Evolutionary conservation across 2,329 filamentous ascomycete genomes (phyloP).

Genomic region (Aspergillus neotritici): DNA sequence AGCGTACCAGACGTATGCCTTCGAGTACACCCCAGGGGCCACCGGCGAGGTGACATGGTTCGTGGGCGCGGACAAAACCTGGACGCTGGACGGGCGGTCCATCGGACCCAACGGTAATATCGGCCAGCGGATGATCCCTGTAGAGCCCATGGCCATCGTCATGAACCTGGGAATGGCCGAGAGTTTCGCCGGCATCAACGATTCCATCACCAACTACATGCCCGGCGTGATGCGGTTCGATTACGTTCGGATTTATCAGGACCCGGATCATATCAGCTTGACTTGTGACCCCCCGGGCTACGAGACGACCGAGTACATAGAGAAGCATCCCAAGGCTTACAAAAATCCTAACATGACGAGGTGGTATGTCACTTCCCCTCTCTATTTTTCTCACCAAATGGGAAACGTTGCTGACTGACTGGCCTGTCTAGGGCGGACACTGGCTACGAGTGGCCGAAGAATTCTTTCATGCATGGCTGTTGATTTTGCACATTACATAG

Average conservation of each 20-base stretch:
- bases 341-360: slow-evolving; percentile 58
- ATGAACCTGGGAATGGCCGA: slow-evolving; percentile 67
- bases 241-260: slow-evolving; percentile 66
- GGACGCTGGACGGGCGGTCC: slow-evolving; percentile 56
- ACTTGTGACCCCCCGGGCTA: slow-evolving; percentile 65
- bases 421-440: slow-evolving; percentile 42
- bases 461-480: slow-evolving; percentile 56
- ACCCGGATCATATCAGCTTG: slow-evolving; percentile 51
- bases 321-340: slow-evolving; percentile 56
- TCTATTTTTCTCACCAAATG: not conserved
- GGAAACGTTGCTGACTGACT: slow-evolving; percentile 2
- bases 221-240: slow-evolving; percentile 64
- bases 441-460: slow-evolving; percentile 56
- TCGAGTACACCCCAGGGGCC: slow-evolving; percentile 58
- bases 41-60: slow-evolving; percentile 63
- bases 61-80: slow-evolving; percentile 59
- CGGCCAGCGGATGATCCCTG: slow-evolving; percentile 58
- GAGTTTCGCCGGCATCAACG: slow-evolving; percentile 58
- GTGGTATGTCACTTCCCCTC: slow-evolving; percentile 45
- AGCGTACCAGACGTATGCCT: slow-evolving; percentile 57
- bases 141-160: slow-evolving; percentile 63
- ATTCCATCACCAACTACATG: slow-evolving; percentile 51
- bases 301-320: slow-evolving; percentile 63
- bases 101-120: slow-evolving; percentile 65
- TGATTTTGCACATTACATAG: slow-evolving; percentile 11